Evolutionary conservation across 2,329 filamentous ascomycete genomes (phyloP), one percentile per base, ranked within the genome.

Genomic region (Pseudogymnoascus sp.): DNA sequence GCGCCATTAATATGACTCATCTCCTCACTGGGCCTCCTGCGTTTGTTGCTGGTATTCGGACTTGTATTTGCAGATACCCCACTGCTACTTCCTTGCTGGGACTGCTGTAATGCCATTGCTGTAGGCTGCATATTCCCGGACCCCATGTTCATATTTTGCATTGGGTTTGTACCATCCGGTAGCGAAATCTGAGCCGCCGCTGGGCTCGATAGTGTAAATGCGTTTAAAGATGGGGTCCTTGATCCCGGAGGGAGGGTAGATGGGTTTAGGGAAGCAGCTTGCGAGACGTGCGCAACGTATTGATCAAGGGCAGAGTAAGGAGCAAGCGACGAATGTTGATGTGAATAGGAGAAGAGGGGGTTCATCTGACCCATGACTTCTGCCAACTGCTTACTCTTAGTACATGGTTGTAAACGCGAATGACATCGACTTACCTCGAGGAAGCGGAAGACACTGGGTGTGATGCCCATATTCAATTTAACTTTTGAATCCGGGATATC

Each of bases 351-450:
- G 72, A 89, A 87, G 3, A 89, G 74, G 1, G 84, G 84, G 68
- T 82, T 85, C 85, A 88, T 87, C 70, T 87, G 83, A 64, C 83
- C 83, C 77, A 88, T 83, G 42, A 88, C 84, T 72, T 88, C 85
- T 63, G 84, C 83, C 71, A 87, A 81, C 84, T 86, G 70, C 12
- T 10, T 56, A 16, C n/a, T 34, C 11, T 56, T 34, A 66, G 53
- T 18, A 59, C 18, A 42, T 25, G 25, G 7, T 3, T 67, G 64
- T 75, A 70, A 76, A 70, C 63, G 18, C 23, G 2, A 23, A 16
- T 16, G 37, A 42, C 36, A 21, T 61, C 40, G 16, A 65, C 67
- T 53, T 70, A 85, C 84, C 81, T 88, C 85, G 61, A 88, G 81
- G 71, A 87, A 88, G 70, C 85, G 83, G 70, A 83, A 83, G 6